These are phyloP conservation scores for Didymellaceae sp. DNA, from an alignment of 2,329 filamentous ascomycete species.

Conservation along the genomic window DNA sequence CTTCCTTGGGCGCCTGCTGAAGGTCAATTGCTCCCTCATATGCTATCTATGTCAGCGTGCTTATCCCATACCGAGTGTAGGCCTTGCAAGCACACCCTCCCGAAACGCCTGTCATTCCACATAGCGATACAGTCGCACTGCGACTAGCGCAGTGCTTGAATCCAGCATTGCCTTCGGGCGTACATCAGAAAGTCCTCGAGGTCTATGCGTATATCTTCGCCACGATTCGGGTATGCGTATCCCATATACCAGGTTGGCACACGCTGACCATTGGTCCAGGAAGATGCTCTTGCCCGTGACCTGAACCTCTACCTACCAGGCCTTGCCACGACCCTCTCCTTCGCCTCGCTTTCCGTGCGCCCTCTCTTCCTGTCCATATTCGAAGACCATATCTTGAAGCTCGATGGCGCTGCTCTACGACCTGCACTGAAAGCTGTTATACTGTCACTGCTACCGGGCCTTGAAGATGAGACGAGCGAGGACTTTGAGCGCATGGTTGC, in stretches of 20 bases:
- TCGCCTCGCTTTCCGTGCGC: slow-evolving; percentile 90
- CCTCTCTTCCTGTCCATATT: slow-evolving; percentile 84
- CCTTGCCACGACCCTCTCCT: slow-evolving; percentile 85
- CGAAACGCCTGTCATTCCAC: slow-evolving; percentile 74
- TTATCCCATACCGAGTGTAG: slow-evolving; percentile 54
- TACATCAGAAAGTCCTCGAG: slow-evolving; percentile 96
- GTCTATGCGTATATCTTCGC: slow-evolving; percentile 91
- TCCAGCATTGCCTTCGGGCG: slow-evolving; percentile 88
- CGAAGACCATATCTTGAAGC: slow-evolving; percentile 76
- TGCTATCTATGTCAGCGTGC: slow-evolving; percentile 23
- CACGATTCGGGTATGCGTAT: slow-evolving; percentile 70
- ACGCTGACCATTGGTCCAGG: slow-evolving; percentile 48
- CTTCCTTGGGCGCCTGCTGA: slow-evolving; percentile 87
- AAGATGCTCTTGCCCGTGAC: slow-evolving; percentile 79
- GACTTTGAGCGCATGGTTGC: slow-evolving; percentile 90
- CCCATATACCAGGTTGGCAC: slow-evolving; percentile 11
- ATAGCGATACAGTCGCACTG: slow-evolving; percentile 83
- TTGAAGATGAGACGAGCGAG: slow-evolving; percentile 96
- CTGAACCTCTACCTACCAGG: slow-evolving; percentile 89
- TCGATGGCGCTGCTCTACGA: slow-evolving; percentile 74
- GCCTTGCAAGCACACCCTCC: slow-evolving; percentile 86
- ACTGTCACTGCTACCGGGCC: slow-evolving; percentile 83
- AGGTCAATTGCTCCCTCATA: slow-evolving; percentile 61
- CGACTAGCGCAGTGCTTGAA: slow-evolving; percentile 95
- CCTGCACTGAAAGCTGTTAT: slow-evolving; percentile 91